These are phyloP conservation scores for Ophiostoma piceae DNA, from an alignment of 2,329 filamentous ascomycete species.

Conservation along the genomic window DNA sequence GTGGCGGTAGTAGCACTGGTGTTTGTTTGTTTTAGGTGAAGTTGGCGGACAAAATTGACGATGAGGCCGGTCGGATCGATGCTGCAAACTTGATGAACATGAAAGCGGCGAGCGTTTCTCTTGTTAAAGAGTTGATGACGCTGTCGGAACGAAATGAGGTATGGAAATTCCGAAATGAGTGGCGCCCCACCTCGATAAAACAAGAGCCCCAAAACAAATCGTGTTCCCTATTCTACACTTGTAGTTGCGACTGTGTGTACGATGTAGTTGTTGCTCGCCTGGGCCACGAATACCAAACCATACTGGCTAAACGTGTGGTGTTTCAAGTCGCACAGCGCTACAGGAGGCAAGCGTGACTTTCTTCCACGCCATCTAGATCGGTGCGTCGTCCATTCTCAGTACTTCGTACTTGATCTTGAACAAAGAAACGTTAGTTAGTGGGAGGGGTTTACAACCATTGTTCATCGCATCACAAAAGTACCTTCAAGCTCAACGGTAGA, in stretches of 20 bases:
- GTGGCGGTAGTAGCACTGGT: background rate
- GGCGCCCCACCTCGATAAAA: slow-evolving; percentile 8
- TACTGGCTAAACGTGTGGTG: background rate
- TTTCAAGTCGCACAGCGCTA: background rate
- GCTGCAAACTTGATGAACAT: background rate
- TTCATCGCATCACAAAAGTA: background rate
- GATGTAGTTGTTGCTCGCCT: background rate
- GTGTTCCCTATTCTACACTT: slow-evolving; percentile 7
- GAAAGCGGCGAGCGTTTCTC: background rate
- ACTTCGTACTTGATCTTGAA: background rate
- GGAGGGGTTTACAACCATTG: background rate
- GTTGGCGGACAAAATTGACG: no score
- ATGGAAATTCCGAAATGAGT: background rate
- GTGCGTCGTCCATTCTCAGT: background rate
- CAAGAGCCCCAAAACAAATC: background rate
- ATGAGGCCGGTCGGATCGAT: background rate
- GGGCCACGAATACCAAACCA: background rate
- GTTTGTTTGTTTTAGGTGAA: background rate
- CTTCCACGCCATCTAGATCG: background rate
- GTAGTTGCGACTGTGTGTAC: background rate
- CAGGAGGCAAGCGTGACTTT: slow-evolving; percentile 3
- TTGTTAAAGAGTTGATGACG: background rate
- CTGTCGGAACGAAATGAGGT: slow-evolving; percentile 6
- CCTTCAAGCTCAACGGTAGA: background rate
- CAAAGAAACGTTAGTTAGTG: background rate